Evolutionary conservation across 108 stramenopile species (phyloP).

Genomic region (Aurantiochytrium sp.): DNA sequence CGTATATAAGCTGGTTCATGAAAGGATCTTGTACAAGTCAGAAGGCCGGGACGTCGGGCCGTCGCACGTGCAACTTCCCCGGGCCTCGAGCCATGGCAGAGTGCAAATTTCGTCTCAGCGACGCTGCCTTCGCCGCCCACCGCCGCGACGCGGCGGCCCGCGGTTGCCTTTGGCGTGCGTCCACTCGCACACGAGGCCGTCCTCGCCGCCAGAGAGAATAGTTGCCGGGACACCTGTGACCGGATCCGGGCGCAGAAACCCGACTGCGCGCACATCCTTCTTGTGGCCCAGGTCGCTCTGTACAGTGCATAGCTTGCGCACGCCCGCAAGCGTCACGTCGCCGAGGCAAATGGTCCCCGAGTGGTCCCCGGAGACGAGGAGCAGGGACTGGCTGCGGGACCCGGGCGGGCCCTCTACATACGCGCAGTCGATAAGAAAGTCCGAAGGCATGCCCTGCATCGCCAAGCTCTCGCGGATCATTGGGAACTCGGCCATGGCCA

Average conservation of each 20-base stretch:
- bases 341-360: neutral
- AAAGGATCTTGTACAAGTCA: too few relatives aligned
- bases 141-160: neutral
- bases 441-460: neutral
- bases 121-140: neutral
- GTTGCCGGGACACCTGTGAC: neutral
- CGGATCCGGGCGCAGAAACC: neutral
- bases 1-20: too few relatives aligned
- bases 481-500: conserved; percentile 2
- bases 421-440: conserved; percentile 3
- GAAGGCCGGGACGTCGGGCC: too few relatives aligned
- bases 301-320: neutral
- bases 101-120: too few relatives aligned
- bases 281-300: neutral
- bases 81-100: neutral
- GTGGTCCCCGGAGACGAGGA: conserved; percentile 1
- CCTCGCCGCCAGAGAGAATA: conserved; percentile 1
- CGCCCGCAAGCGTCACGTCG: conserved; percentile 1
- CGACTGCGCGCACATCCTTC: neutral
- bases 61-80: neutral
- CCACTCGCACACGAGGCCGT: conserved; percentile 2
- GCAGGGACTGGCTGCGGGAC: neutral
- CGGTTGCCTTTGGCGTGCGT: neutral
- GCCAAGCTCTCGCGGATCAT: neutral
- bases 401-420: neutral